Evolutionary conservation across 2,329 filamentous ascomycete genomes (phyloP).

Genomic region (Penicillium psychrosexuale): DNA sequence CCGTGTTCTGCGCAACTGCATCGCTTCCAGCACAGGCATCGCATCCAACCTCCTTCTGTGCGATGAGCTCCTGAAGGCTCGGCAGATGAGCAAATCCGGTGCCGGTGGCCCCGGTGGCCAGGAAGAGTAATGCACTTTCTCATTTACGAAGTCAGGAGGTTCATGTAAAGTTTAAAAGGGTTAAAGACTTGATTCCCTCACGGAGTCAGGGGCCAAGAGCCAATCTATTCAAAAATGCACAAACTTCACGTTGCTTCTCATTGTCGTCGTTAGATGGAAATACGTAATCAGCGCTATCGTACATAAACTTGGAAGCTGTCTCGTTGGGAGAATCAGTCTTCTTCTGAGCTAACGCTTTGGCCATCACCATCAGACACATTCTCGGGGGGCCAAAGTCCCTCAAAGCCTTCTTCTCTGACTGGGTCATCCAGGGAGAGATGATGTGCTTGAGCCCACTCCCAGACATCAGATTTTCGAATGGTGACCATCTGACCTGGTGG

Average conservation of each 20-base stretch:
- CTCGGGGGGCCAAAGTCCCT: conserved; percentile 61
- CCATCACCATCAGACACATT: conserved; percentile 27
- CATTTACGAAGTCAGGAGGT: conserved; percentile 19
- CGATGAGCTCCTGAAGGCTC: conserved; percentile 94
- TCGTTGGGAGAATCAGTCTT: conserved; percentile 7
- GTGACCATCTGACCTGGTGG: conserved; percentile 38
- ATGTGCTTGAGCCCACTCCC: conserved; percentile 64
- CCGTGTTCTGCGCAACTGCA: conserved; percentile 86
- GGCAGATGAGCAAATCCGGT: conserved; percentile 71
- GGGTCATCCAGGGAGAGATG: conserved; percentile 61
- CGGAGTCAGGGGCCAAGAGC: conserved; percentile 5
- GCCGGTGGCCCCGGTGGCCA: conserved; percentile 43
- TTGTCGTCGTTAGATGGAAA: conserved; percentile 6
- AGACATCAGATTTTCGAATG: conserved; percentile 58
- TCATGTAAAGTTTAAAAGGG: conserved; percentile 27
- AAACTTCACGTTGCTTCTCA: conserved; percentile 11
- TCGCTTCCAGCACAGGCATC: conserved; percentile 91
- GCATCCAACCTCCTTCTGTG: conserved; percentile 92
- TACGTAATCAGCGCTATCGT: conserved; percentile 8
- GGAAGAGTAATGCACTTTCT: conserved; percentile 38
- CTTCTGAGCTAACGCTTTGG: conserved; percentile 19
- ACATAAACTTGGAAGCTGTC: conserved; percentile 1
- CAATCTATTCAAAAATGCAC: conserved; percentile 18
- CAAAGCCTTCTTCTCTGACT: conserved; percentile 72
- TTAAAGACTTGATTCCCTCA: conserved; percentile 14